A percentile compares a stretch with the other conserved stretches of the same genome.
phyloP scores from a whole-genome alignment of 805 yeast species.

The Kodamaea restingae region DNA sequence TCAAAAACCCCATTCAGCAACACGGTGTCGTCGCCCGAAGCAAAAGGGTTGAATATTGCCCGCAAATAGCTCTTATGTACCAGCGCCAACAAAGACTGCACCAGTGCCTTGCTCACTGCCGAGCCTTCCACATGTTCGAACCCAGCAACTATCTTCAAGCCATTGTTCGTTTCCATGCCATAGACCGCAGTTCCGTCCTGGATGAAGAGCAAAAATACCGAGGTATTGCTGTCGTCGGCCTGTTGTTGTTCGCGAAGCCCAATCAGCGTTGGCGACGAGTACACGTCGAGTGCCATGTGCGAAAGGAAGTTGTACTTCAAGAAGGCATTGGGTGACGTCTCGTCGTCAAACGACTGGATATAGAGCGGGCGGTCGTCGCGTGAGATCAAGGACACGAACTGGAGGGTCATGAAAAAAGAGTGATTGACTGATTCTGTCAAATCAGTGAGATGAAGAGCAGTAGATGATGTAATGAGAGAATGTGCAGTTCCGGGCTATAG shows the following conservation, averaged over 20 bases:
- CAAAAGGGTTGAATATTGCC: slow-evolving; percentile 61
- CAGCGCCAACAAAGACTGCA: slow-evolving; percentile 25
- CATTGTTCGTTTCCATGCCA: slow-evolving; percentile 67
- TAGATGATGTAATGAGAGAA: no score
- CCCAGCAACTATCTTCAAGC: slow-evolving; percentile 63
- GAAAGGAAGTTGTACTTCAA: slow-evolving; percentile 65
- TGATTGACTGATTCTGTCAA: neutral
- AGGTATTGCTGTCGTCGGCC: slow-evolving; percentile 14
- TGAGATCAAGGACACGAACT: slow-evolving; percentile 56
- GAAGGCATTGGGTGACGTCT: slow-evolving; percentile 37
- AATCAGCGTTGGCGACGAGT: slow-evolving; percentile 49
- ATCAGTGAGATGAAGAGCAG: no score
- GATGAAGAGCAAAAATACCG: slow-evolving; percentile 50
- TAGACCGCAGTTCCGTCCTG: slow-evolving; percentile 66
- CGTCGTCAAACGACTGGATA: slow-evolving; percentile 46
- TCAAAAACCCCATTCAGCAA: slow-evolving; percentile 32
- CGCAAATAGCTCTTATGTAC: slow-evolving; percentile 54
- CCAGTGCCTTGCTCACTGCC: slow-evolving; percentile 6
- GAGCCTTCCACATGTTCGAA: slow-evolving; percentile 15
- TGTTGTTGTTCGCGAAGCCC: slow-evolving; percentile 31
- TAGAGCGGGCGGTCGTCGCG: slow-evolving; percentile 57
- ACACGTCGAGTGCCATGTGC: slow-evolving; percentile 73
- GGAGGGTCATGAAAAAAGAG: slow-evolving; percentile 20
- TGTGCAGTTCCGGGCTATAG: no score
- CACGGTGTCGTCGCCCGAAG: slow-evolving; percentile 16